A percentile compares a stretch with the other conserved stretches of the same genome.
These are phyloP conservation scores for Phascolomyces articulosus DNA, from an alignment of 371 early-diverging fungal species.

Conservation along the genomic window DNA sequence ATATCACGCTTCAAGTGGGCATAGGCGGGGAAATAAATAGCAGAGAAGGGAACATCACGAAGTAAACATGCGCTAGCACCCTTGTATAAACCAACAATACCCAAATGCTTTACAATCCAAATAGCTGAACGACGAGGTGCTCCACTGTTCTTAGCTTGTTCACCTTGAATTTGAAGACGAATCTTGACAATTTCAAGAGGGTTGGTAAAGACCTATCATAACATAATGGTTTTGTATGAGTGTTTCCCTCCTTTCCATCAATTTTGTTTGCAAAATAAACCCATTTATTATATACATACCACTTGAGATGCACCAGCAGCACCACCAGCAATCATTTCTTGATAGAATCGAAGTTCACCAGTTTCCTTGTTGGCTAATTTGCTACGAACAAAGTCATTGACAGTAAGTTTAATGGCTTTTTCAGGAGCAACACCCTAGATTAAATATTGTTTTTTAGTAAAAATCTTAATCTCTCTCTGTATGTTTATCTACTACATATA, in stretches of 20 bases:
- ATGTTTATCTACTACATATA: too few relatives aligned
- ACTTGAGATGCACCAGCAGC: constrained; percentile 95
- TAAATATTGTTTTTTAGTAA: too few relatives aligned
- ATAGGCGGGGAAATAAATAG: constrained; percentile 96
- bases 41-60: constrained; percentile 97
- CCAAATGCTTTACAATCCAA: constrained; percentile 89
- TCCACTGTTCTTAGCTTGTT: constrained; percentile 64
- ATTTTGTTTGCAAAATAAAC: background rate
- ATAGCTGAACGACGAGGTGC: constrained; percentile 78
- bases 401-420: constrained; percentile 97
- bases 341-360: constrained; percentile 76
- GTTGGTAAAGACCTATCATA: constrained; percentile 84
- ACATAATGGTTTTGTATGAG: too few relatives aligned
- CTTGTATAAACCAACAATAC: constrained; percentile 93
- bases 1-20: constrained; percentile 88
- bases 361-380: constrained; percentile 67
- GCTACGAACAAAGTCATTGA: constrained; percentile 92
- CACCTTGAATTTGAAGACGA: constrained; percentile 91
- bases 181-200: constrained; percentile 98
- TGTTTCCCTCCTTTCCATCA: background rate
- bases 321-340: constrained; percentile 89
- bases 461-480: too few relatives aligned
- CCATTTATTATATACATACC: constrained; percentile 28
- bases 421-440: constrained; percentile 96
- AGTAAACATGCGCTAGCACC: constrained; percentile 94